Base-by-base conservation (phyloP, 345 rosid species). In the Eucalyptus regnans region DNA sequence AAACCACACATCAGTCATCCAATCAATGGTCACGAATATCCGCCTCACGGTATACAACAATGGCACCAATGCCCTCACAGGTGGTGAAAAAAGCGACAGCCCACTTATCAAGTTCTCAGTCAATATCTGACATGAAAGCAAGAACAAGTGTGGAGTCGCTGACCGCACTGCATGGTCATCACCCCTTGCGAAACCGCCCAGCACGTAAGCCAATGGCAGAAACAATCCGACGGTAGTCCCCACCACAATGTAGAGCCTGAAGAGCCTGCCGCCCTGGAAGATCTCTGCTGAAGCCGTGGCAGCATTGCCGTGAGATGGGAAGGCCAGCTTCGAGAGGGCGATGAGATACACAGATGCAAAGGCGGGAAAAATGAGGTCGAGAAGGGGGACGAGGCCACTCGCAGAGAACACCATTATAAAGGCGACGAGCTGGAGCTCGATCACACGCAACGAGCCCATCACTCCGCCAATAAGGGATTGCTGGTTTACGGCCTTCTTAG, bases 131-230 rank as follows among this genome's bases (percentile, higher is more conserved):
- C 95, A 98, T 1, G 98, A 95, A 41, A 96, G 96, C 91, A 97
- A 89, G 93, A 97, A 98, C 91, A 96, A 88, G 88, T 95, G 98
- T 8, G 97, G 99, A 3, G 99, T 96, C 2, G 97, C 96, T 27
- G 97, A 96, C 41, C 96, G 93, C 51, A 96, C 97, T 0, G 97
- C 98, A 5, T 93, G 92, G 14, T 95, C 95, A 76, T 97, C 98
- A 6, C 97, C 99, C 89, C 99, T 93, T 1, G 99, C 99, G 2
- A 98, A 97, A 33, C 99, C 99, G 1, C 99, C 99, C 88, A 98
- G 64, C 46, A 95, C 98, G 48, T 97, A 98, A 8, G 98, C 98
- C 50, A 98, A 88, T 1, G 99, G 99, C 91, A 98, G 86, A 92
- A 98, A 96, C 86, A 98, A 93, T 64, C 99, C 99, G 12, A 96